Evolutionary conservation across 2,329 filamentous ascomycete species (phyloP).

Genomic region (Phaeosphaeriaceae sp.): DNA sequence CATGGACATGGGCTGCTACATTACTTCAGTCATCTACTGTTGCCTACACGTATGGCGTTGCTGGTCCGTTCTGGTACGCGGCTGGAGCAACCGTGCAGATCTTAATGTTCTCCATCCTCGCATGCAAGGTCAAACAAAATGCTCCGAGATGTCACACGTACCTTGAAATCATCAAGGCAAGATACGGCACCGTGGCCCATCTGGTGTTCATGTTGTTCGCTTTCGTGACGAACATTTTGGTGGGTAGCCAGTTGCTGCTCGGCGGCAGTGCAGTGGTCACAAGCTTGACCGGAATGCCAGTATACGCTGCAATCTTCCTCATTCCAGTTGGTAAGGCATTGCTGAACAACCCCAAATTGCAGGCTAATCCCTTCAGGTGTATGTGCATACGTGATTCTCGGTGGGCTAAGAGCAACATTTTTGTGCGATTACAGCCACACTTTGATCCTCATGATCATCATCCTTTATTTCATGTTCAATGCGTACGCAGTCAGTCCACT

Average conservation of each 20-base stretch:
- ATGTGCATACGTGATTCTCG: constrained; percentile 45
- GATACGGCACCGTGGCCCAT: constrained; percentile 50
- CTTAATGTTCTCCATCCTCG: constrained; percentile 53
- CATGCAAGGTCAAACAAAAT: constrained; percentile 54
- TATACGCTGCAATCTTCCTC: constrained; percentile 54
- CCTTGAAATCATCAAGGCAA: constrained; percentile 52
- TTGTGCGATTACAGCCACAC: constrained; percentile 52
- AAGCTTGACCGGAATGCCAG: constrained; percentile 53
- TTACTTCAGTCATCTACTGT: constrained; percentile 37
- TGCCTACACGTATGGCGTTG: constrained; percentile 40
- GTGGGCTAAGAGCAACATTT: constrained; percentile 53
- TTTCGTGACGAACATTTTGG: constrained; percentile 54
- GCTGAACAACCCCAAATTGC: neutral
- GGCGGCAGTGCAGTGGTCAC: constrained; percentile 56
- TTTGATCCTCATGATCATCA: constrained; percentile 53
- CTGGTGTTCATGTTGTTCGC: constrained; percentile 52
- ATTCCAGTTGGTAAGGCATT: constrained; percentile 49
- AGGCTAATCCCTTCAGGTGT: constrained; percentile 36
- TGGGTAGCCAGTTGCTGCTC: constrained; percentile 52
- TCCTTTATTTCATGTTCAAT: constrained; percentile 55
- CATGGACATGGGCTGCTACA: constrained; percentile 61
- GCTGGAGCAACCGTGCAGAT: constrained; percentile 56
- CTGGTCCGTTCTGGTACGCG: constrained; percentile 50
- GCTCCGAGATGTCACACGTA: constrained; percentile 52
- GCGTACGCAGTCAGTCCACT: constrained; percentile 50